Conservation (phyloP, 2,329 filamentous ascomycete species). For the Cercospora beticola region DNA sequence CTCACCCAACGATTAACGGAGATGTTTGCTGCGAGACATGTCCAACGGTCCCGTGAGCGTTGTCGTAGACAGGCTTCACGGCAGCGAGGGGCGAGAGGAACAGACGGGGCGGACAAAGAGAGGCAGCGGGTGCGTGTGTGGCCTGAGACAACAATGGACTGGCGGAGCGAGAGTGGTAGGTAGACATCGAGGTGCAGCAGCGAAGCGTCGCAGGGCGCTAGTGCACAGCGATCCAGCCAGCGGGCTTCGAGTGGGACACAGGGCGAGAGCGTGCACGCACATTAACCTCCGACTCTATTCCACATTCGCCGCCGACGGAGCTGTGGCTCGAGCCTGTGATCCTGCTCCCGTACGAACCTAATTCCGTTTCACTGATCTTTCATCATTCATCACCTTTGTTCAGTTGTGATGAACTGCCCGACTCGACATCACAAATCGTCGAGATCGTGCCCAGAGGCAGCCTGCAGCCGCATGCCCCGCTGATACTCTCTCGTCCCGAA, state of each 20-base stretch:
- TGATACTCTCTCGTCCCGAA: background rate
- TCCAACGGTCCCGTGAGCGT: constrained; percentile 7
- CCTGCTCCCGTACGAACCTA: constrained; percentile 16
- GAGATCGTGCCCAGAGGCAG: background rate
- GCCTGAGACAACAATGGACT: constrained; percentile 18
- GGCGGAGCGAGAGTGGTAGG: background rate
- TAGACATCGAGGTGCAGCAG: constrained; percentile 17
- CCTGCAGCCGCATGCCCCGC: background rate
- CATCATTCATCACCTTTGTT: background rate
- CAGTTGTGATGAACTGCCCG: background rate
- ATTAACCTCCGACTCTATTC: constrained; percentile 16
- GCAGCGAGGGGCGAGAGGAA: background rate
- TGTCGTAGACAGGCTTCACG: constrained; percentile 16
- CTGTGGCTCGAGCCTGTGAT: constrained; percentile 13
- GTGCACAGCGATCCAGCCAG: constrained; percentile 21
- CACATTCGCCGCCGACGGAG: constrained; percentile 17
- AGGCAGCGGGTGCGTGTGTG: constrained; percentile 6
- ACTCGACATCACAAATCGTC: background rate
- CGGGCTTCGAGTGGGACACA: constrained; percentile 13
- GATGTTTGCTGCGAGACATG: constrained; percentile 26
- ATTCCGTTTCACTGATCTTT: constrained; percentile 10
- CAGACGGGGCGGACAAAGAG: background rate
- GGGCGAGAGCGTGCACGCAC: constrained; percentile 11
- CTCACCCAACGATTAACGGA: constrained; percentile 24
- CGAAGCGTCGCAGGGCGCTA: constrained; percentile 20